A percentile compares a stretch with the other conserved stretches of the same genome.
phyloP scores from a whole-genome alignment of 768 basidiomycete genomes.

The Trametes punicea region DNA sequence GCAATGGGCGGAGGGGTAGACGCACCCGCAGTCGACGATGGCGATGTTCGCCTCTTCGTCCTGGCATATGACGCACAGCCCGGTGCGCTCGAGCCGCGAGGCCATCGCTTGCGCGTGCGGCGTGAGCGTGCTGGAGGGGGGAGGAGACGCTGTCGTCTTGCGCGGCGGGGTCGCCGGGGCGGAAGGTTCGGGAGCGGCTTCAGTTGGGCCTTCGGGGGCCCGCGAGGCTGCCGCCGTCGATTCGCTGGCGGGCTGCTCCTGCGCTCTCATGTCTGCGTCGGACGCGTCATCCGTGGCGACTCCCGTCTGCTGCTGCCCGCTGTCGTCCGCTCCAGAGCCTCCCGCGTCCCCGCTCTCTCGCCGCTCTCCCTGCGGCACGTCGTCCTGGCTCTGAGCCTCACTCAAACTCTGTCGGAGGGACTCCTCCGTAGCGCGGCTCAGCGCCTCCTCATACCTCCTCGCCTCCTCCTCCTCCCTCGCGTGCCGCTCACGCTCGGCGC shows the following conservation, averaged over 20 bases:
- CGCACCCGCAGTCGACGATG: slow-evolving; percentile 91
- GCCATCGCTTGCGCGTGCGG: slow-evolving; percentile 39
- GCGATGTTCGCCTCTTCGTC: slow-evolving; percentile 94
- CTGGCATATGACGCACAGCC: slow-evolving; percentile 89
- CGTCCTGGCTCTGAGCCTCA: slow-evolving; percentile 1
- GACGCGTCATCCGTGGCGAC: too few relatives aligned
- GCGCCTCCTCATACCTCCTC: slow-evolving; percentile 21
- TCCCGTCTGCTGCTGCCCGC: too few relatives aligned
- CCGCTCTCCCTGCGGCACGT: neutral
- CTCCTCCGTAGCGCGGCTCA: slow-evolving; percentile 19
- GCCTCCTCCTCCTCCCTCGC: slow-evolving; percentile 28
- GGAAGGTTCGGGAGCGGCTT: neutral
- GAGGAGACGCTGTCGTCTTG: slow-evolving; percentile 23
- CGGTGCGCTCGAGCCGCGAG: slow-evolving; percentile 56
- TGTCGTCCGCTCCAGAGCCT: too few relatives aligned
- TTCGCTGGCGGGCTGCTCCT: neutral
- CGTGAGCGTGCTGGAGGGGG: slow-evolving; percentile 30
- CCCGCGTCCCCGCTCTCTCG: too few relatives aligned
- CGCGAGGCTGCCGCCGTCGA: neutral
- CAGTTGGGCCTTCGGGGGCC: neutral
- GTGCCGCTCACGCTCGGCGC: slow-evolving; percentile 26
- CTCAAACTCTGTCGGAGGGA: too few relatives aligned
- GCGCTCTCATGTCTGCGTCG: too few relatives aligned
- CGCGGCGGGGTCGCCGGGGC: slow-evolving; percentile 18
- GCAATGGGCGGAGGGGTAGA: too few relatives aligned